Evolutionary conservation across 1,284 basidiomycete genomes (phyloP).

Genomic region (Golubevia pallescens): DNA sequence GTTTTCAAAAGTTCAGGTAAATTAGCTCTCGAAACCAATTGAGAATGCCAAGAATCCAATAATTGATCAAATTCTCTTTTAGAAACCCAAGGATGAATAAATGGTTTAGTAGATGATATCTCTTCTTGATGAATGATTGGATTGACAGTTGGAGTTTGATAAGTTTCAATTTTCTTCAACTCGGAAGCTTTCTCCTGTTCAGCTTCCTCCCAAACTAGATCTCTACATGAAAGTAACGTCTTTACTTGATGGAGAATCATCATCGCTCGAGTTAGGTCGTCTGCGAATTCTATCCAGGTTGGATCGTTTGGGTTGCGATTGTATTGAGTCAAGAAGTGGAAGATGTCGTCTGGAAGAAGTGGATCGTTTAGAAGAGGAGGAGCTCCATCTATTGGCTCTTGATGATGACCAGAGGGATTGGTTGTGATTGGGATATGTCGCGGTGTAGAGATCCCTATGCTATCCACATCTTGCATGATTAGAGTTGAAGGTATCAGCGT

Average conservation of each 20-base stretch:
- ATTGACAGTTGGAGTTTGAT: slow-evolving; percentile 1
- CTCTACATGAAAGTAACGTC: slow-evolving; percentile 18
- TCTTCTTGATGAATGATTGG: slow-evolving; percentile 15
- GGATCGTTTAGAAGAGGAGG: slow-evolving; percentile 25
- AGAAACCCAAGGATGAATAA: slow-evolving; percentile 29
- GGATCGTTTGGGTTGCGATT: too few species aligned
- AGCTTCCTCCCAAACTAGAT: slow-evolving; percentile 42
- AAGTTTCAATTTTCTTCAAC: slow-evolving; percentile 4
- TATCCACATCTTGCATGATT: slow-evolving; percentile 23
- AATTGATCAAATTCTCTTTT: slow-evolving; percentile 26
- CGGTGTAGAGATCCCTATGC: slow-evolving; percentile 28
- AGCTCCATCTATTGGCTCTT: slow-evolving; percentile 21
- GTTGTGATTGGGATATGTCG: slow-evolving; percentile 29
- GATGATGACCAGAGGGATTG: slow-evolving; percentile 23
- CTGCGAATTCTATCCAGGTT: slow-evolving; percentile 7
- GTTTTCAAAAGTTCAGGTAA: slow-evolving; percentile 21
- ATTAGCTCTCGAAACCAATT: slow-evolving; percentile 18
- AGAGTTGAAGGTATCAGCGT: slow-evolving; percentile 26
- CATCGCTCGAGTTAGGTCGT: slow-evolving; percentile 21
- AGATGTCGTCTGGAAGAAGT: slow-evolving; percentile 25
- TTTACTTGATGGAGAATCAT: slow-evolving; percentile 17
- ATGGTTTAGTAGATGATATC: slow-evolving; percentile 22
- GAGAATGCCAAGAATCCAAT: slow-evolving; percentile 24
- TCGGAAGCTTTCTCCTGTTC: slow-evolving; percentile 31
- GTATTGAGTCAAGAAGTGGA: slow-evolving; percentile 12